These are phyloP conservation scores for Penicillium lividum DNA, from an alignment of 495 filamentous ascomycete species.

Conservation along the genomic window DNA sequence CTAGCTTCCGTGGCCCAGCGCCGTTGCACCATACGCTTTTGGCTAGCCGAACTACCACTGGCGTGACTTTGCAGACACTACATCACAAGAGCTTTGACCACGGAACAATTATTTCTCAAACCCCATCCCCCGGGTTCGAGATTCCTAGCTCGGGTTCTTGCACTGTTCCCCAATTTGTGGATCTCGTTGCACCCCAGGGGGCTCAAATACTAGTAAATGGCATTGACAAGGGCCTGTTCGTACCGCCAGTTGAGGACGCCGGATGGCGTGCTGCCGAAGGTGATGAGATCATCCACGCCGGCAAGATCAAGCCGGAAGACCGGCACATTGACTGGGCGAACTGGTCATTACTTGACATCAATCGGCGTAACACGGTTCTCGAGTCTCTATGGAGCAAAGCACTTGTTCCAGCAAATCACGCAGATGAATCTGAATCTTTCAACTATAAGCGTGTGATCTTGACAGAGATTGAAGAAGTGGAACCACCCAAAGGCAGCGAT, in stretches of 20 bases:
- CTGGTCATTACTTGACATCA: slow-evolving; percentile 50
- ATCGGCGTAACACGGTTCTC: slow-evolving; percentile 50
- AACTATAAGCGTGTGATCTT: slow-evolving; percentile 43
- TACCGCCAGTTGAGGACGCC: slow-evolving; percentile 56
- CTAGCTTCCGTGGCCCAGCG: slow-evolving; percentile 71
- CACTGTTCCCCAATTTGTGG: slow-evolving; percentile 44
- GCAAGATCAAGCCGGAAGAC: slow-evolving; percentile 56
- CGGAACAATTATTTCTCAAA: slow-evolving; percentile 72
- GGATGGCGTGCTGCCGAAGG: slow-evolving; percentile 34
- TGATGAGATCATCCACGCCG: slow-evolving; percentile 40
- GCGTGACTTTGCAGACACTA: slow-evolving; percentile 83
- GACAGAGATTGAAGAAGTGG: slow-evolving; percentile 40
- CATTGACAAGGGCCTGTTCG: slow-evolving; percentile 59
- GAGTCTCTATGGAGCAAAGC: slow-evolving; percentile 57
- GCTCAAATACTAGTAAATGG: slow-evolving; percentile 63
- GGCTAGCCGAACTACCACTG: slow-evolving; percentile 53
- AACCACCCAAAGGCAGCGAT: slow-evolving; percentile 29
- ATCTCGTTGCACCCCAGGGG: slow-evolving; percentile 47
- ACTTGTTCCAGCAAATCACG: slow-evolving; percentile 24
- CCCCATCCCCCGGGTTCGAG: slow-evolving; percentile 51
- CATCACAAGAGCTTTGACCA: slow-evolving; percentile 74
- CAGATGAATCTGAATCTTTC: slow-evolving; percentile 22
- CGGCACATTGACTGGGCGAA: slow-evolving; percentile 54
- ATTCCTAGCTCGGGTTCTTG: slow-evolving; percentile 47
- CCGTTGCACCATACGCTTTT: slow-evolving; percentile 81